These are phyloP conservation scores for Wallacemonas sp. DNA, from an alignment of 208 protist genomes.

Conservation along the genomic window DNA sequence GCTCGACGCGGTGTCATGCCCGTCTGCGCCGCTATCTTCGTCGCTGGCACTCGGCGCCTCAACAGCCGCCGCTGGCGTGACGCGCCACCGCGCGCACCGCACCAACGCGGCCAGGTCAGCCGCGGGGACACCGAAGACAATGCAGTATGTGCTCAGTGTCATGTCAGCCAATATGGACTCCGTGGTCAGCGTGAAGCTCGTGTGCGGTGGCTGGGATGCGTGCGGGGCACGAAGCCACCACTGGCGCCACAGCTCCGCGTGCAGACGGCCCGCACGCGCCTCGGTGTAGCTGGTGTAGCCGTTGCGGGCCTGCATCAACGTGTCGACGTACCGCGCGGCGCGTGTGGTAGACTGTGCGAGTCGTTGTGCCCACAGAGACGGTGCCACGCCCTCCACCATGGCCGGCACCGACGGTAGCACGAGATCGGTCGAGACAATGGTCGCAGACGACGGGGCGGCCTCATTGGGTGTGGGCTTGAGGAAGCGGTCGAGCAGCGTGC, in stretches of 20 bases:
- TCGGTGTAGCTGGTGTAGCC: conserved; percentile 48
- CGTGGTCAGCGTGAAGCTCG: conserved; percentile 17
- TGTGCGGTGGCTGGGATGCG: no score
- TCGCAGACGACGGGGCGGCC: not conserved
- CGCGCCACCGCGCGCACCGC: not conserved
- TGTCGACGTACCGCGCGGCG: conserved; percentile 20
- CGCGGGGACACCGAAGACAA: conserved; percentile 64
- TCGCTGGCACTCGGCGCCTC: no score
- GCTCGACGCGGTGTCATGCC: not conserved
- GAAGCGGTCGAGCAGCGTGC: conserved; percentile 5
- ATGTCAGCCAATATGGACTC: conserved; percentile 57
- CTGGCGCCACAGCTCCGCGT: conserved; percentile 79
- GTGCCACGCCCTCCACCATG: conserved; percentile 18
- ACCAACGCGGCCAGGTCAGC: conserved; percentile 45
- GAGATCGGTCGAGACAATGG: conserved; percentile 14
- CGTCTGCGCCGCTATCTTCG: not conserved
- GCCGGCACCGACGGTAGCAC: conserved; percentile 45
- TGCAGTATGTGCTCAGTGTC: conserved; percentile 79
- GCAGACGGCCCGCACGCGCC: conserved; percentile 59
- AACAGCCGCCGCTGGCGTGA: no score
- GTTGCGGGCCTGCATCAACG: conserved; percentile 67
- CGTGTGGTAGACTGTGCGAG: conserved; percentile 17
- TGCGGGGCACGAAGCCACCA: conserved; percentile 26
- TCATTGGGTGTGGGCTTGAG: not conserved
- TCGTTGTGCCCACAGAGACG: conserved; percentile 14